Conservation (phyloP, 495 filamentous ascomycete genomes). For the Amphirosellinia nigrospora region DNA sequence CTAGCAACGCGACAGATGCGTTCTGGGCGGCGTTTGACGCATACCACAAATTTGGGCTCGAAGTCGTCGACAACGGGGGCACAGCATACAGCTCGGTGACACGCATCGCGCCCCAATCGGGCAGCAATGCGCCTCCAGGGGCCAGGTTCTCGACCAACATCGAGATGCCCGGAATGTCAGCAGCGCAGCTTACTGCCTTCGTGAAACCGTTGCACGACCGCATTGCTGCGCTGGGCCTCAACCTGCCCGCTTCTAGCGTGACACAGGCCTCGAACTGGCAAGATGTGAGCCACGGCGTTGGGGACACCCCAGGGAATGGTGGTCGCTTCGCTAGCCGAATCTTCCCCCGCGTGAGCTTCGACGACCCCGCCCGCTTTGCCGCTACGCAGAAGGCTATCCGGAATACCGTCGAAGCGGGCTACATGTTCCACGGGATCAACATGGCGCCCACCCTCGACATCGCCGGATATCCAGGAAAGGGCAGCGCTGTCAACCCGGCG, state of each 20-base stretch:
- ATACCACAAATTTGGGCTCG: conserved; percentile 37
- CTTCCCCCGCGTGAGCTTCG: conserved; percentile 54
- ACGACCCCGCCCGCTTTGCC: conserved; percentile 39
- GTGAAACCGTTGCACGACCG: conserved; percentile 53
- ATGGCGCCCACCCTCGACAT: conserved; percentile 32
- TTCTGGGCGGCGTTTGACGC: conserved; percentile 39
- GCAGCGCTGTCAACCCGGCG: conserved; percentile 55
- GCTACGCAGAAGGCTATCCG: conserved; percentile 48
- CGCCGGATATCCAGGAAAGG: conserved; percentile 41
- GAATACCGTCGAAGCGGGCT: conserved; percentile 45
- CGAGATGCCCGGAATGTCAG: conserved; percentile 39
- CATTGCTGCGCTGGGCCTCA: conserved; percentile 39
- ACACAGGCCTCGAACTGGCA: conserved; percentile 34
- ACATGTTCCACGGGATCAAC: conserved; percentile 48
- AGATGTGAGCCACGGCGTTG: conserved; percentile 20
- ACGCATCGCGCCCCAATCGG: conserved; percentile 20
- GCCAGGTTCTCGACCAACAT: conserved; percentile 37
- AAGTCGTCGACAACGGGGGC: conserved; percentile 35
- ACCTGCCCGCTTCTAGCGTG: conserved; percentile 30
- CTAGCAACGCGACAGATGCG: conserved; percentile 7
- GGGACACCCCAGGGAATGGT: conserved; percentile 33
- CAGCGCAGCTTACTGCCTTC: conserved; percentile 43
- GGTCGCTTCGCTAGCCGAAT: conserved; percentile 54
- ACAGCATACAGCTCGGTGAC: conserved; percentile 39
- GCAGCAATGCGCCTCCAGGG: conserved; percentile 28